Evolutionary conservation across 2,329 filamentous ascomycete species (phyloP).

Genomic region (Arthrinium phaeospermum): DNA sequence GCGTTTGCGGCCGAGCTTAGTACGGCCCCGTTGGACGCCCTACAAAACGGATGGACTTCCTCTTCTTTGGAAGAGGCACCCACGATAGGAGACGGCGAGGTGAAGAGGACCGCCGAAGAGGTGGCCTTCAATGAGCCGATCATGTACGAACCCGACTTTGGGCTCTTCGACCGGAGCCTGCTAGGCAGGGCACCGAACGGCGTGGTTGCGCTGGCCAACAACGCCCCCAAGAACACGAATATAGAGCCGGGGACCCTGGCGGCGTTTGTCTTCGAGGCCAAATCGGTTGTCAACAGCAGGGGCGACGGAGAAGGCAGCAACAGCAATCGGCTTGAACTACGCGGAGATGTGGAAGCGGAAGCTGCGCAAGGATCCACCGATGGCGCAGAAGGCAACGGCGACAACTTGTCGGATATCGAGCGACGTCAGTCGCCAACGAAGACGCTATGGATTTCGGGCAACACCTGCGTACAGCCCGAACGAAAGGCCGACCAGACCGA

Average conservation of each 20-base stretch:
- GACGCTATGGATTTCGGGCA: conserved; percentile 81
- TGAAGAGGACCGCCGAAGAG: not conserved
- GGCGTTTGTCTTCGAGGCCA: conserved; percentile 67
- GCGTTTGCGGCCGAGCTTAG: conserved; percentile 65
- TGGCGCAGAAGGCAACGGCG: conserved; percentile 28
- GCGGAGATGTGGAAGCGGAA: not conserved
- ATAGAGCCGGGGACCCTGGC: conserved; percentile 67
- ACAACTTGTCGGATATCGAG: conserved; percentile 26
- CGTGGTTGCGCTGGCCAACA: conserved; percentile 65
- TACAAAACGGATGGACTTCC: conserved; percentile 29
- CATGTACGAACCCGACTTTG: conserved; percentile 66
- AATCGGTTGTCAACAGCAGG: conserved; percentile 54
- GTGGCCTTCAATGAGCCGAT: conserved; percentile 29
- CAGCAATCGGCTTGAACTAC: conserved; percentile 5
- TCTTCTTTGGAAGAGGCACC: conserved; percentile 31
- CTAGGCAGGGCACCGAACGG: conserved; percentile 64
- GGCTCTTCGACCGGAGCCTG: conserved; percentile 65
- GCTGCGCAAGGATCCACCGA: conserved; percentile 23
- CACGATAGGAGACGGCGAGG: conserved; percentile 24
- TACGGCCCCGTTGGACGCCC: conserved; percentile 23
- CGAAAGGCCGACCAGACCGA: conserved; percentile 51
- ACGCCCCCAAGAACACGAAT: conserved; percentile 64
- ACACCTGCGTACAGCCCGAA: conserved; percentile 80
- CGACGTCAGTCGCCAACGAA: conserved; percentile 42
- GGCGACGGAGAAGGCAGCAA: conserved; percentile 31